Conservation (phyloP, 768 basidiomycete genomes). For the Gloeostereum incarnatum region DNA sequence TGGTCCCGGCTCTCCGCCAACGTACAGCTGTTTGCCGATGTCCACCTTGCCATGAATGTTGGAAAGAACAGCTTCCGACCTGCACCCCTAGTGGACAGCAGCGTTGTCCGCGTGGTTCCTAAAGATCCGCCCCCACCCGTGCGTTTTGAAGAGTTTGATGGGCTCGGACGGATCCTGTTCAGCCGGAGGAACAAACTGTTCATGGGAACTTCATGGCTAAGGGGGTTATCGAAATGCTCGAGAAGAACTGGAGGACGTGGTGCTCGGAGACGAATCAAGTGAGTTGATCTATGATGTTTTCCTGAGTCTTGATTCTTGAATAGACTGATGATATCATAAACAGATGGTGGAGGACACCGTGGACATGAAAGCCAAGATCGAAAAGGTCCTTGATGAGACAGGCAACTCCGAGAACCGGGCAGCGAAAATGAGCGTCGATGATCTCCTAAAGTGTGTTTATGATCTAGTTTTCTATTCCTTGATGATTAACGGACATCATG, state of each 20-base stretch:
- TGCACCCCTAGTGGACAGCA: conserved; percentile 89
- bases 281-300: neutral
- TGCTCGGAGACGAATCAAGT: conserved; percentile 71
- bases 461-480: neutral
- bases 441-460: conserved; percentile 68
- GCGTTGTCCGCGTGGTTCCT: conserved; percentile 86
- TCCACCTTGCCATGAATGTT: conserved; percentile 94
- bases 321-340: neutral
- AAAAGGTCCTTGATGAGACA: conserved; percentile 62
- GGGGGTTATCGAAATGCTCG: conserved; percentile 91
- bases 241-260: conserved; percentile 91
- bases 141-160: conserved; percentile 96
- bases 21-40: conserved; percentile 95
- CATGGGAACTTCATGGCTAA: conserved; percentile 90
- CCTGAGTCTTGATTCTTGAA: neutral
- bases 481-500: conserved; percentile 4
- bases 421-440: conserved; percentile 90
- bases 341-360: conserved; percentile 60
- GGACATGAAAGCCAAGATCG: conserved; percentile 61
- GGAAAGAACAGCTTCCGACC: conserved; percentile 97
- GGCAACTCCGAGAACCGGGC: conserved; percentile 73
- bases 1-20: conserved; percentile 97
- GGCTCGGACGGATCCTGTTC: conserved; percentile 86
- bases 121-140: conserved; percentile 93
- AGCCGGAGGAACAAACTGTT: conserved; percentile 83